Conservation (phyloP, 257 asterid genomes). For the Fraxinus anomala region DNA sequence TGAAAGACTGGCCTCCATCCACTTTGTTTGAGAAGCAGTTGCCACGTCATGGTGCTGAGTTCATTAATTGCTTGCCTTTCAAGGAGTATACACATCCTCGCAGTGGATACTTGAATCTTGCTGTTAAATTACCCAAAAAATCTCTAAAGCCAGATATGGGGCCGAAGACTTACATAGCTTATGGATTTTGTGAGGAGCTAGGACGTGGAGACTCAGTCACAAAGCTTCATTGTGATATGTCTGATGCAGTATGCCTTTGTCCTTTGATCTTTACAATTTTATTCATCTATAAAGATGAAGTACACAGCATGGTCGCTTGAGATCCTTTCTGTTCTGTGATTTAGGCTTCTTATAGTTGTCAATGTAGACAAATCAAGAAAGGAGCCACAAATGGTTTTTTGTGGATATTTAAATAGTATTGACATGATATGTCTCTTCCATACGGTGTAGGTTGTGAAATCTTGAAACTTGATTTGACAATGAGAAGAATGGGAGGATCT, state of each 20-base stretch:
- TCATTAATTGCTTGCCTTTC: slow-evolving; percentile 45
- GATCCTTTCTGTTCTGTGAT: not conserved
- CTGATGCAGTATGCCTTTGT: slow-evolving; percentile 42
- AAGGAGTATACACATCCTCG: slow-evolving; percentile 51
- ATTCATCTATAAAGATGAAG: not conserved
- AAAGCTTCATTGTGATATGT: slow-evolving; percentile 48
- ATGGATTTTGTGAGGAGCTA: slow-evolving; percentile 45
- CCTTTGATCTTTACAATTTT: not conserved
- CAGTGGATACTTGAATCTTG: slow-evolving; percentile 45
- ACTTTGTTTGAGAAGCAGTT: slow-evolving; percentile 37
- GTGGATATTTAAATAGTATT: not conserved
- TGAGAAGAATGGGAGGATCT: not conserved
- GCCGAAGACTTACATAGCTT: slow-evolving; percentile 56
- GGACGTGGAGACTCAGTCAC: slow-evolving; percentile 60
- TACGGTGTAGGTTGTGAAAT: not conserved
- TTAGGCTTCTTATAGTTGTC: not conserved
- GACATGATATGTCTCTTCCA: not conserved
- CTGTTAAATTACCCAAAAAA: slow-evolving; percentile 32
- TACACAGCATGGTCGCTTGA: not conserved
- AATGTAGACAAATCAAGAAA: not conserved
- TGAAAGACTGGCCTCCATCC: slow-evolving; percentile 58
- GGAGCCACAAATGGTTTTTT: not conserved
- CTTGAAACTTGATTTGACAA: not conserved
- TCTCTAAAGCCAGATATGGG: slow-evolving; percentile 56
- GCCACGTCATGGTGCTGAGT: slow-evolving; percentile 49